Evolutionary conservation across 331 rosid genomes (phyloP).

Genomic region (Stylosanthes scabra): DNA sequence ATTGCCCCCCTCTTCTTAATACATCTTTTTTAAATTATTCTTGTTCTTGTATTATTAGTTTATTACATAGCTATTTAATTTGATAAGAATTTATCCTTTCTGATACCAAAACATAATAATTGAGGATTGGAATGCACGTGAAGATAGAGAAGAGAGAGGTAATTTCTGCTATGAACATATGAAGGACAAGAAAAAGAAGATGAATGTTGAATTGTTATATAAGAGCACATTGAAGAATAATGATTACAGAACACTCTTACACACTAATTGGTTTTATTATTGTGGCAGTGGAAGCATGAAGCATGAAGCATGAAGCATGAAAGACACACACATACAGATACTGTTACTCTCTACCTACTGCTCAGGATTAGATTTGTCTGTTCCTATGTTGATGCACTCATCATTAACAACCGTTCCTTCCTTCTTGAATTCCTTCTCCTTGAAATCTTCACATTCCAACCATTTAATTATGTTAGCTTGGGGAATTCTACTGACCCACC

Average conservation of each 20-base stretch:
- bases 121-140: conserved; percentile 4
- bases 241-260: background rate
- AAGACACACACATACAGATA: background rate
- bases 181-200: background rate
- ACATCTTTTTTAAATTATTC: too few relatives aligned
- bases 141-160: background rate
- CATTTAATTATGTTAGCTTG: conserved; percentile 24
- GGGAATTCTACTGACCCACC: conserved; percentile 39
- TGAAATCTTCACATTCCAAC: conserved; percentile 36
- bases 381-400: conserved; percentile 30
- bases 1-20: too few relatives aligned
- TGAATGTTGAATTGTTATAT: conserved; percentile 8
- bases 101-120: too few relatives aligned
- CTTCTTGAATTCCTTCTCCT: background rate
- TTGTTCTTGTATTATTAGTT: background rate
- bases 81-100: too few relatives aligned
- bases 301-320: too few relatives aligned
- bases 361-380: conserved; percentile 35
- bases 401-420: conserved; percentile 2
- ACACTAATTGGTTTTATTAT: conserved; percentile 10
- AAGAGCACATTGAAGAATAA: conserved; percentile 19
- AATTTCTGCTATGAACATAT: background rate
- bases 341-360: conserved; percentile 20
- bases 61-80: too few relatives aligned
- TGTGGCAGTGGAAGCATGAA: conserved; percentile 32